Conservation (phyloP, 1,284 basidiomycete species). For the Cutaneotrichosporon sp. region DNA sequence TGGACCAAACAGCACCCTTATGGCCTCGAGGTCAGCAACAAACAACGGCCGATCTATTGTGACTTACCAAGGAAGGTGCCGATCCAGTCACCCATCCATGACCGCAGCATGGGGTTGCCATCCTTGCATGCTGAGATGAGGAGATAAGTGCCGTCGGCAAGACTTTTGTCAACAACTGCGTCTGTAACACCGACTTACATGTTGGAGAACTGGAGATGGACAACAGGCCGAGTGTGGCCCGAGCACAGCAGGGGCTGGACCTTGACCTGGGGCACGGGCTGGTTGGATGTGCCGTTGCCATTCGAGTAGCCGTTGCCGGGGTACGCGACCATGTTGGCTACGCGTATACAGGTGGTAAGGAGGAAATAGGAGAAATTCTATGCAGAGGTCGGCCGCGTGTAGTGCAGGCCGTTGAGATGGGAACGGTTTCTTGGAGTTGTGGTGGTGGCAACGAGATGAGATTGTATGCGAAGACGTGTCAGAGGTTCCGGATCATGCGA, state of each 20-base stretch:
- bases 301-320: conserved; percentile 5
- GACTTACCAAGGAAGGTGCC: conserved; percentile 79
- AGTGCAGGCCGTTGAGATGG: not conserved
- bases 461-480: not conserved
- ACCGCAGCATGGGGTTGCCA: conserved; percentile 90
- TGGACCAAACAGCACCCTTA: conserved; percentile 98
- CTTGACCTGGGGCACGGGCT: conserved; percentile 25
- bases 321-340: conserved; percentile 18
- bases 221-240: conserved; percentile 69
- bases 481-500: too few relatives aligned
- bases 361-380: not conserved
- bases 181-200: conserved; percentile 27
- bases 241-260: conserved; percentile 53
- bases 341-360: not conserved
- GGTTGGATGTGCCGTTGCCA: conserved; percentile 7
- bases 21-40: conserved; percentile 56
- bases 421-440: not conserved
- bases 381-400: not conserved
- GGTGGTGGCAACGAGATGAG: not conserved
- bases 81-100: conserved; percentile 98
- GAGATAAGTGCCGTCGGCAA: conserved; percentile 73
- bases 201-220: conserved; percentile 84
- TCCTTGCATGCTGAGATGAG: conserved; percentile 94
- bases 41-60: not conserved
- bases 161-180: conserved; percentile 32